A percentile compares a stretch with the other conserved stretches of the same genome.
These are phyloP conservation scores for Hibiscus trionum DNA, from an alignment of 345 rosid genomes.

Conservation along the genomic window DNA sequence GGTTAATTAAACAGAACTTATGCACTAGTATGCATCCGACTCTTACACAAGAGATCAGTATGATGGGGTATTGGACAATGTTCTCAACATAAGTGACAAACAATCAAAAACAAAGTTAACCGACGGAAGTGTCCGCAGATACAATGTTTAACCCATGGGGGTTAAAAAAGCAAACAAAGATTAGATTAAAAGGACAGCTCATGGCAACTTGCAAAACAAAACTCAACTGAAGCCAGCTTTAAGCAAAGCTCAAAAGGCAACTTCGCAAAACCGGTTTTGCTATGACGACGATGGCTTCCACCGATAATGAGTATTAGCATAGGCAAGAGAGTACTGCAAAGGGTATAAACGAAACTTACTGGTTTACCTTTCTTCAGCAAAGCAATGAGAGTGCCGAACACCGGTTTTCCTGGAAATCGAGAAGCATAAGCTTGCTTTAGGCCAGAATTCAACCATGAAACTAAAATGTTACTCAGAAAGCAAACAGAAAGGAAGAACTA, in stretches of 20 bases:
- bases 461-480: not conserved
- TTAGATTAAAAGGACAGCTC: not conserved
- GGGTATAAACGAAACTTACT: slow-evolving; percentile 38
- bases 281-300: not conserved
- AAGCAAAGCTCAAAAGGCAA: not conserved
- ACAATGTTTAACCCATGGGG: not conserved
- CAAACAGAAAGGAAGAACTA: not conserved
- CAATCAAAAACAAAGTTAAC: not conserved
- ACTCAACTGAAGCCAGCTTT: too few species aligned
- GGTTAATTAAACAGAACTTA: not conserved
- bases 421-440: slow-evolving; percentile 6
- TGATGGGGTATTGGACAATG: not conserved
- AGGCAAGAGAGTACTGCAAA: not conserved
- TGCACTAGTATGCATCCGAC: not conserved
- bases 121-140: not conserved
- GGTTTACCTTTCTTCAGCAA: slow-evolving; percentile 70
- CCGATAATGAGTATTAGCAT: not conserved
- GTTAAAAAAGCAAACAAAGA: not conserved
- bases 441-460: slow-evolving; percentile 8
- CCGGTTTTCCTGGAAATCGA: slow-evolving; percentile 67
- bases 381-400: slow-evolving; percentile 90
- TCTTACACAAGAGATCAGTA: not conserved
- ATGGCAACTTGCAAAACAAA: not conserved
- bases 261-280: not conserved
- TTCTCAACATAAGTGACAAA: not conserved